Evolutionary conservation across 768 basidiomycete genomes (phyloP), one percentile per base, ranked within the genome.

Genomic region (Mycena vulgaris): DNA sequence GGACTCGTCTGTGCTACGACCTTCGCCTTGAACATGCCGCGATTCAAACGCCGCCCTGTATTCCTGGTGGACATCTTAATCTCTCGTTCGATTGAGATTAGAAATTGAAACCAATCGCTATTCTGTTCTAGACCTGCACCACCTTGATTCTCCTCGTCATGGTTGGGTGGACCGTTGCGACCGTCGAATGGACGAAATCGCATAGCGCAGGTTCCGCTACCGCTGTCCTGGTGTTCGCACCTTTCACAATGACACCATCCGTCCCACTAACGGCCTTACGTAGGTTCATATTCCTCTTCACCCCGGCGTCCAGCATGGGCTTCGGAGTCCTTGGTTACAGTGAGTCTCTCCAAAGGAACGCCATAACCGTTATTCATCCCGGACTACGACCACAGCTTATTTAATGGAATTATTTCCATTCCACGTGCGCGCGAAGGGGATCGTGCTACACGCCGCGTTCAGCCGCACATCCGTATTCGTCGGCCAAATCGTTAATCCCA

Each of bases 201-300:
- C n/a, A 45, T 10, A 42, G 21, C 23, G 52, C 21, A 11, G 40
- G 1, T 9, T 64, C 52, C 9, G 52, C 51, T 30, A 17, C 6
- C 2, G 30, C 31, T 33, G 63, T 64, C 23, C 4, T 64, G 19
- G 53, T 45, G 63, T 64, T 9, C 5, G 63, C 47, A 13, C 4
- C 0, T 19, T 19, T 40, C 25, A n/a, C 28, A 14, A 23, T 45
- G 3, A 10, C 8, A 42, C 0, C n/a, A n/a, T 16, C 16, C 30
- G 19, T 33, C 11, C 21, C 21, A 45, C 40, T 45, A 3, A 47
- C 13, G 13, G 30, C 10, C 25, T 21, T 27, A 2, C 47, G 1
- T 21, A 67, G 66, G n/a, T 53, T 60, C 28, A 67, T 67, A 25
- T 67, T 67, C 51, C 28, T 67, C 6, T 60, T 52, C 57, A 37